Percentiles rank a stretch among this genome's conserved stretches.
Conservation (phyloP, 345 rosid genomes). For the Citrus australasica region DNA sequence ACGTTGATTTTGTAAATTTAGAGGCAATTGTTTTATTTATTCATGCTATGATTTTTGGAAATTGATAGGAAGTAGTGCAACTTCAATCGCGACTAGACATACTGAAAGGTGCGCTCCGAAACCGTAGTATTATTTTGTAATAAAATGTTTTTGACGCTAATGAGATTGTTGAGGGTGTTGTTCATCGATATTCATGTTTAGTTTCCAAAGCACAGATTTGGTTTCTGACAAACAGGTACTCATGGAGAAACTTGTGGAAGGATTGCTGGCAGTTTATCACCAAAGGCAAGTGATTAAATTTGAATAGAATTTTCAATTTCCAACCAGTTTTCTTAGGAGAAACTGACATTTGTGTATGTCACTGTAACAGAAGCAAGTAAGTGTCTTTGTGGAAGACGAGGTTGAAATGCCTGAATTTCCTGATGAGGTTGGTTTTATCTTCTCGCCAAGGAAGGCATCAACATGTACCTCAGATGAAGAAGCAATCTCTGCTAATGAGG, state of each 20-base stretch:
- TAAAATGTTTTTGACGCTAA: background rate
- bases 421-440: slow-evolving; percentile 26
- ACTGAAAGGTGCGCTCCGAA: slow-evolving; percentile 44
- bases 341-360: slow-evolving; percentile 1
- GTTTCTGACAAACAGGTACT: slow-evolving; percentile 25
- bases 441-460: slow-evolving; percentile 24
- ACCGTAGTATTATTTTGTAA: background rate
- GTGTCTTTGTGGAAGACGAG: slow-evolving; percentile 39
- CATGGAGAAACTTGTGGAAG: slow-evolving; percentile 18
- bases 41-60: background rate
- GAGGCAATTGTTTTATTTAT: background rate
- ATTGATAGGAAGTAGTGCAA: slow-evolving; percentile 49
- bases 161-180: background rate
- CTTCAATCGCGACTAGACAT: slow-evolving; percentile 65
- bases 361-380: slow-evolving; percentile 25
- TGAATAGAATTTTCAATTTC: background rate
- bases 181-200: background rate
- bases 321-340: too few species aligned
- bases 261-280: slow-evolving; percentile 11
- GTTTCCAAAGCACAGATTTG: background rate
- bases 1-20: background rate
- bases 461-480: slow-evolving; percentile 28
- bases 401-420: slow-evolving; percentile 58
- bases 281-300: slow-evolving; percentile 30
- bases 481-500: slow-evolving; percentile 41